A percentile compares a stretch with the other conserved stretches of the same genome.
phyloP scores from a whole-genome alignment of 1,284 basidiomycete genomes.

The Mycosarcoma maydis region DNA sequence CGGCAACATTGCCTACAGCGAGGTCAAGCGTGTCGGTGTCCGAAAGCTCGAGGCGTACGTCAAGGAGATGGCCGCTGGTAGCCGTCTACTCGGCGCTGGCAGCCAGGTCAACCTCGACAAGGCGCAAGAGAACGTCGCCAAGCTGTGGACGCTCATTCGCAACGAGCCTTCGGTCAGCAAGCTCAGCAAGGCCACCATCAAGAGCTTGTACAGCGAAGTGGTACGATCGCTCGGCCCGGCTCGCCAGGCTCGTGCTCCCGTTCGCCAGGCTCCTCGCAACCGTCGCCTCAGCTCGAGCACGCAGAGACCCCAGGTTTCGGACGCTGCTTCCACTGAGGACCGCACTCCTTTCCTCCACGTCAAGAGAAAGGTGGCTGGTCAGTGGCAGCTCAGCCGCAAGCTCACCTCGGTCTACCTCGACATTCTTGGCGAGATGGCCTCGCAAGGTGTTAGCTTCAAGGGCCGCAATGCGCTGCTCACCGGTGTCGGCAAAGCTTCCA shows the following conservation, averaged over 20 bases:
- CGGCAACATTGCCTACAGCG: conserved; percentile 93
- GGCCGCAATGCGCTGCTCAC: conserved; percentile 98
- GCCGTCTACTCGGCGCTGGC: conserved; percentile 70
- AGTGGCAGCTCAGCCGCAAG: conserved; percentile 97
- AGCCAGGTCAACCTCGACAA: conserved; percentile 76
- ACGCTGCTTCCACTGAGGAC: conserved; percentile 69
- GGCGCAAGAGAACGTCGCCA: conserved; percentile 93
- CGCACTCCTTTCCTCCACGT: conserved; percentile 93
- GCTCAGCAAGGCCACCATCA: conserved; percentile 97
- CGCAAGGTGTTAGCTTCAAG: conserved; percentile 95
- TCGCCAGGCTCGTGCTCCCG: conserved; percentile 71
- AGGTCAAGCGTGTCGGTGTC: conserved; percentile 92
- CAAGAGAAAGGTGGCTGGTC: conserved; percentile 94
- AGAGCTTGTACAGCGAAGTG: conserved; percentile 93
- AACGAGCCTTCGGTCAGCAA: conserved; percentile 95
- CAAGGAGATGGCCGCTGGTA: conserved; percentile 96
- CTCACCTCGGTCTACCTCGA: conserved; percentile 84
- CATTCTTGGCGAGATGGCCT: conserved; percentile 95
- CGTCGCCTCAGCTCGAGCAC: conserved; percentile 70
- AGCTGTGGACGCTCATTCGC: conserved; percentile 96
- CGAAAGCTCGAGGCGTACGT: conserved; percentile 98
- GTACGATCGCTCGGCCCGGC: conserved; percentile 76
- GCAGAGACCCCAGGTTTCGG: conserved; percentile 53
- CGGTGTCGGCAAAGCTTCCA: conserved; percentile 96
- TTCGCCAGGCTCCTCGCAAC: conserved; percentile 66